Evolutionary conservation across 2,329 filamentous ascomycete species (phyloP).

Genomic region (Trichoderma harzianum): DNA sequence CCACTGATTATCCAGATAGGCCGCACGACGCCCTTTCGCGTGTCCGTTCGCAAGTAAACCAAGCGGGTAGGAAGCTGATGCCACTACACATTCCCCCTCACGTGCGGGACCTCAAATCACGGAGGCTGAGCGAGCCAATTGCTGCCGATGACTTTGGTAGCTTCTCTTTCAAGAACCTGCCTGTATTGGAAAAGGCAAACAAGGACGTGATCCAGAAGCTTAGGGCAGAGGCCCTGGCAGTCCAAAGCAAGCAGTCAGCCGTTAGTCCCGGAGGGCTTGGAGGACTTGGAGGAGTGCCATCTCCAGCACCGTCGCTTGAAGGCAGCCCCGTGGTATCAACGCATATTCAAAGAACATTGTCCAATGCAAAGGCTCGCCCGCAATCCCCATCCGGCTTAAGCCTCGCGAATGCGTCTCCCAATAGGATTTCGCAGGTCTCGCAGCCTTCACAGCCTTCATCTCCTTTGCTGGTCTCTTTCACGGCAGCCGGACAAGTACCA

Average conservation of each 20-base stretch:
- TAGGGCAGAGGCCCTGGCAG: conserved; percentile 80
- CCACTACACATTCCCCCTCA: conserved; percentile 95
- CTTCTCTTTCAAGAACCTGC: conserved; percentile 96
- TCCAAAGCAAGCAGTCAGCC: conserved; percentile 51
- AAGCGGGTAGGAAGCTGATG: conserved; percentile 88
- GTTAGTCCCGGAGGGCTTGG: conserved; percentile 42
- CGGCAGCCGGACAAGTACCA: conserved; percentile 68
- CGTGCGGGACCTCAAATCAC: conserved; percentile 83
- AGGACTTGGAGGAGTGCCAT: conserved; percentile 39
- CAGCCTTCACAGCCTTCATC: conserved; percentile 56
- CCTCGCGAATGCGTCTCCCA: conserved; percentile 83
- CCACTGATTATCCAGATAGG: conserved; percentile 73
- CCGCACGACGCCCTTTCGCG: conserved; percentile 93
- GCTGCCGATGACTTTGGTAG: conserved; percentile 89
- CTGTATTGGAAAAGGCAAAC: conserved; percentile 94
- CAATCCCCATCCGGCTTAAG: conserved; percentile 80
- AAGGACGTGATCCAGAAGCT: conserved; percentile 98
- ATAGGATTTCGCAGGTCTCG: conserved; percentile 66
- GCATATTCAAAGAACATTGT: conserved; percentile 77
- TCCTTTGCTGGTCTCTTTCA: conserved; percentile 93
- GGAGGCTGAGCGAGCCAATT: conserved; percentile 86
- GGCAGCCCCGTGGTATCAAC: conserved; percentile 80
- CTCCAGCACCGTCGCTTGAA: conserved; percentile 70
- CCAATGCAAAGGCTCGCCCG: conserved; percentile 78
- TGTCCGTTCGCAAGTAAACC: conserved; percentile 79